These are phyloP conservation scores for Malus sylvestris DNA, from an alignment of 306 rosid species.

Conservation along the genomic window DNA sequence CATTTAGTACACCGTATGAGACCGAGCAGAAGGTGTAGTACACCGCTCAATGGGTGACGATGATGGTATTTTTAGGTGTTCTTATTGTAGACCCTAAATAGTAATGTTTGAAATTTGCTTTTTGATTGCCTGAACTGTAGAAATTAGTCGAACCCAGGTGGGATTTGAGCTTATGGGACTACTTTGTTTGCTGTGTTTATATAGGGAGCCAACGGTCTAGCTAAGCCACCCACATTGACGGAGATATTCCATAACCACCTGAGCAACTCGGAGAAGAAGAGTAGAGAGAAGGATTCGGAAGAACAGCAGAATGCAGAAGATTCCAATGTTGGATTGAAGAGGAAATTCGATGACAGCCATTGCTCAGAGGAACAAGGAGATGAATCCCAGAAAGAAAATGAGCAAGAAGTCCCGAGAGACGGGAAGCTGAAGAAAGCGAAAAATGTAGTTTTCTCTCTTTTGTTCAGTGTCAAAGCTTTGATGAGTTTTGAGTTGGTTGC, in stretches of 20 bases:
- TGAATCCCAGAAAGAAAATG: slow-evolving; percentile 32
- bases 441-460: slow-evolving; percentile 40
- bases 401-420: slow-evolving; percentile 22
- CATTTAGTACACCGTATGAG: neutral
- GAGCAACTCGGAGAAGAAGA: slow-evolving; percentile 29
- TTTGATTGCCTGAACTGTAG: neutral
- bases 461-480: neutral
- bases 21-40: neutral
- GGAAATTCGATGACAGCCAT: slow-evolving; percentile 54
- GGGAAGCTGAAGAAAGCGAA: slow-evolving; percentile 69
- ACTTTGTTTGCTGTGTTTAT: neutral
- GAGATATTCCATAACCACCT: slow-evolving; percentile 58
- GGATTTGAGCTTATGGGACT: neutral
- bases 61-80: neutral
- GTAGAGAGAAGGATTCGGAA: slow-evolving; percentile 30
- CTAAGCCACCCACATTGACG: slow-evolving; percentile 69
- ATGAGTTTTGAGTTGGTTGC: neutral
- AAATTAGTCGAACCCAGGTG: neutral
- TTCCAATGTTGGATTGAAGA: slow-evolving; percentile 52
- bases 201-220: slow-evolving; percentile 83
- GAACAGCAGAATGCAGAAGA: slow-evolving; percentile 27
- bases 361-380: slow-evolving; percentile 38
- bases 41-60: neutral
- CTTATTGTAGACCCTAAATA: neutral
- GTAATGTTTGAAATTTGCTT: neutral